Evolutionary conservation across 2,329 filamentous ascomycete species (phyloP).

Genomic region (Truncatella angustata): DNA sequence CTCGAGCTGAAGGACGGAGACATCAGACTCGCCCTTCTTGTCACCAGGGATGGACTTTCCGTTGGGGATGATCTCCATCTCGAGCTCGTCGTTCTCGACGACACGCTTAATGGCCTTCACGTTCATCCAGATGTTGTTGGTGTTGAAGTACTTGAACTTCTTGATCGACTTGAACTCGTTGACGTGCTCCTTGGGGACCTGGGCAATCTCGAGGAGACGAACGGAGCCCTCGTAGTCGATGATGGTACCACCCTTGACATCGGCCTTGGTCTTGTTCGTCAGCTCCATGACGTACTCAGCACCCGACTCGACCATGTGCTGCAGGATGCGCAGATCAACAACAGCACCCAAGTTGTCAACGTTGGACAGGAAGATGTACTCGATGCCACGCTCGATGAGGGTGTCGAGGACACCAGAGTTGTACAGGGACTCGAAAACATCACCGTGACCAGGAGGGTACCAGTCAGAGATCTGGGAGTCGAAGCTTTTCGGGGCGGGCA

Average conservation of each 20-base stretch:
- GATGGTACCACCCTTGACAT: constrained; percentile 99
- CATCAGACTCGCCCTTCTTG: constrained; percentile 99
- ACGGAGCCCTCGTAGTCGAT: constrained; percentile 98
- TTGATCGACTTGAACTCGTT: constrained; percentile 99
- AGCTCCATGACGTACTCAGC: constrained; percentile 99
- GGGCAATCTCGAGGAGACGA: constrained; percentile 95
- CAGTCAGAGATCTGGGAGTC: constrained; percentile 90
- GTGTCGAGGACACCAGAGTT: constrained; percentile 98
- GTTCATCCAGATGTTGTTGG: constrained; percentile 99
- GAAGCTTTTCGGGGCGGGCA: constrained; percentile 88
- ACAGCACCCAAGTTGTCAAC: constrained; percentile 98
- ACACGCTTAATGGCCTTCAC: constrained; percentile 96
- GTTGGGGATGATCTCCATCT: constrained; percentile 99
- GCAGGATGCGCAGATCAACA: constrained; percentile 94
- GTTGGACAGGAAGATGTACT: constrained; percentile 98
- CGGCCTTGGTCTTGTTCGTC: constrained; percentile 99
- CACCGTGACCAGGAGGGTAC: constrained; percentile 98
- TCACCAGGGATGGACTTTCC: constrained; percentile 97
- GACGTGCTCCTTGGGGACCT: constrained; percentile 99
- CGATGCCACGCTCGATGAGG: constrained; percentile 90
- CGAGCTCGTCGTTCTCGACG: constrained; percentile 95
- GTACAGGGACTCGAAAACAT: constrained; percentile 99
- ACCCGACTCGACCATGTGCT: constrained; percentile 98
- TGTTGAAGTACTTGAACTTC: constrained; percentile 99
- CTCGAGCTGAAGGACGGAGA: constrained; percentile 97